phyloP scores from a whole-genome alignment of 2,329 filamentous ascomycete species.

The Cercospora berteroae region DNA sequence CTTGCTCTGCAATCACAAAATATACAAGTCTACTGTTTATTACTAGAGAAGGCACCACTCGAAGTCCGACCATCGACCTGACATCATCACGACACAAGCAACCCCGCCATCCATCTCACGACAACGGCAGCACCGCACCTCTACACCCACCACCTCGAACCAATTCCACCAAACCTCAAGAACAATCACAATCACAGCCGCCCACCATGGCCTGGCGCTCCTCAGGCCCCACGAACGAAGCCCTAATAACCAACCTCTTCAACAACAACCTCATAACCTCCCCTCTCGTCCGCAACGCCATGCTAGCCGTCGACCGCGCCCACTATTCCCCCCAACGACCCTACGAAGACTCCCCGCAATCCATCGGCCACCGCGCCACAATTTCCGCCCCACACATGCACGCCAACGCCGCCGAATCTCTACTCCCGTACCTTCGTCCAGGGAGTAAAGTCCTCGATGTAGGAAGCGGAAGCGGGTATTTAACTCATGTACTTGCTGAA shows the following conservation, averaged over 20 bases:
- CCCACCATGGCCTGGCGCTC: conserved; percentile 84
- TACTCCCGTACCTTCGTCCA: conserved; percentile 58
- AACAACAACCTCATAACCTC: conserved; percentile 70
- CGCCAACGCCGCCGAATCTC: conserved; percentile 61
- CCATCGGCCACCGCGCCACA: conserved; percentile 65
- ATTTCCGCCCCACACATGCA: conserved; percentile 76
- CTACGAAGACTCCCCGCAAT: conserved; percentile 71
- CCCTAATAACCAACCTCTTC: conserved; percentile 75
- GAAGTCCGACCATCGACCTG: neutral
- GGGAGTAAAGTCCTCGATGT: conserved; percentile 51
- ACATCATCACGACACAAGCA: neutral
- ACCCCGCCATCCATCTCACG: neutral
- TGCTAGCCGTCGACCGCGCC: conserved; percentile 79
- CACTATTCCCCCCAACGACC: conserved; percentile 72
- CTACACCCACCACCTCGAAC: neutral
- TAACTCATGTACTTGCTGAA: conserved; percentile 84
- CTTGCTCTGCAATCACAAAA: too few relatives aligned
- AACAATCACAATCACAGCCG: neutral
- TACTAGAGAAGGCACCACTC: too few relatives aligned
- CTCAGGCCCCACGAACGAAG: conserved; percentile 69
- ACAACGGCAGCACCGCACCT: neutral
- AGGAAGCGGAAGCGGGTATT: conserved; percentile 60
- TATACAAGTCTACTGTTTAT: too few relatives aligned
- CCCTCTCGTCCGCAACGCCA: conserved; percentile 71
- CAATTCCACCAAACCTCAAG: neutral